phyloP scores from a whole-genome alignment of 345 rosid genomes.

The Salix exigua region DNA sequence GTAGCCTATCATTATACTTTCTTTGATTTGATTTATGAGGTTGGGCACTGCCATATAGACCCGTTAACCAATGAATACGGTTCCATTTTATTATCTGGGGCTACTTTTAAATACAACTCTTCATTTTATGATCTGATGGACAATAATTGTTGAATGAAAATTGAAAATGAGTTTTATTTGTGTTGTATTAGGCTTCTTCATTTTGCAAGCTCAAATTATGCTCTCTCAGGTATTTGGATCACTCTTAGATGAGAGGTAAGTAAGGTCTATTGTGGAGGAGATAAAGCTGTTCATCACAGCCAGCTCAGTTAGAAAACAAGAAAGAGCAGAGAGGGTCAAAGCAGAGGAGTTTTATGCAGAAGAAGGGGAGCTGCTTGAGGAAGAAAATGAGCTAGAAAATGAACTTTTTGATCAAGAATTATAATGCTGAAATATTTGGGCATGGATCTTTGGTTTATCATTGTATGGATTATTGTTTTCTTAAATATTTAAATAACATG shows the following conservation, averaged over 20 bases:
- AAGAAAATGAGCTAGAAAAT: constrained; percentile 97
- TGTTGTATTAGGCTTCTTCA: background rate
- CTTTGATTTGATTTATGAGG: no score
- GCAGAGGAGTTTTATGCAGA: constrained; percentile 98
- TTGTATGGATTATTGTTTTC: background rate
- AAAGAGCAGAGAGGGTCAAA: constrained; percentile 80
- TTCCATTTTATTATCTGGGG: background rate
- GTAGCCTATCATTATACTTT: no score
- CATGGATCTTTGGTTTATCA: background rate
- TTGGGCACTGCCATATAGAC: no score
- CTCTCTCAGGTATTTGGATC: constrained; percentile 66
- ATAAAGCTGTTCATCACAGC: constrained; percentile 88
- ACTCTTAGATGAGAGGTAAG: constrained; percentile 77
- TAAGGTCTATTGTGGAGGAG: constrained; percentile 85
- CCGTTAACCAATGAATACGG: no score
- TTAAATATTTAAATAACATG: background rate
- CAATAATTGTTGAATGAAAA: background rate
- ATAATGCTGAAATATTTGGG: no score
- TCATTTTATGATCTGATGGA: background rate
- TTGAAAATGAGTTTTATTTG: background rate
- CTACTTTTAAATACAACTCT: no score
- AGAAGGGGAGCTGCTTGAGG: constrained; percentile 92
- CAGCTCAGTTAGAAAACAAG: constrained; percentile 87
- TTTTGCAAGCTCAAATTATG: background rate
- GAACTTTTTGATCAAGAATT: no score